These are phyloP conservation scores for Colletotrichum aenigma DNA, from an alignment of 2,329 filamentous ascomycete species.

Conservation along the genomic window DNA sequence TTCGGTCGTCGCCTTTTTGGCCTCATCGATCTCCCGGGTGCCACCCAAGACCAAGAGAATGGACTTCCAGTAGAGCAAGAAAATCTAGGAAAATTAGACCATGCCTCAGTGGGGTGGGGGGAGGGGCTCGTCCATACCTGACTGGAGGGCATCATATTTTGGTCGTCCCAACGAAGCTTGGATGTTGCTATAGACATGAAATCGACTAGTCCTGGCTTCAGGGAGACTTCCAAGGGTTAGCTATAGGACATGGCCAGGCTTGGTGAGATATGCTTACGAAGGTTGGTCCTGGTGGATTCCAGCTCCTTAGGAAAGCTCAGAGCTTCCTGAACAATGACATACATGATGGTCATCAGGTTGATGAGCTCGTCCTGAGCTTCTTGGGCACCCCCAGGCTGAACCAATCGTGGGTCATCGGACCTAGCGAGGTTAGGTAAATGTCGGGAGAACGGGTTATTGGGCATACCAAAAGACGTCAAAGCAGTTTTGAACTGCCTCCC, in stretches of 20 bases:
- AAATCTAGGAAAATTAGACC: conserved; percentile 55
- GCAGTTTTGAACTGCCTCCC: conserved; percentile 51
- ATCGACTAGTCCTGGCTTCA: conserved; percentile 72
- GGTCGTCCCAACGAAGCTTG: conserved; percentile 76
- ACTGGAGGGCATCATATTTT: conserved; percentile 63
- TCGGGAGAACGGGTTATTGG: neutral
- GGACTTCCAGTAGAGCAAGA: conserved; percentile 91
- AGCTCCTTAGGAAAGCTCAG: conserved; percentile 57
- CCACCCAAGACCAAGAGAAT: conserved; percentile 87
- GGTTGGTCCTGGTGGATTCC: conserved; percentile 47
- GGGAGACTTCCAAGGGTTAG: conserved; percentile 44
- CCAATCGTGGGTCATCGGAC: conserved; percentile 50
- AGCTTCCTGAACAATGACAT: conserved; percentile 61
- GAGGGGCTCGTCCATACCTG: conserved; percentile 50
- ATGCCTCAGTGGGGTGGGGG: neutral
- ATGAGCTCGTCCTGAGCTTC: conserved; percentile 64
- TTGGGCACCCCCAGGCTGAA: conserved; percentile 43
- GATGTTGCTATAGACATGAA: conserved; percentile 74
- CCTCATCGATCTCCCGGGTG: conserved; percentile 70
- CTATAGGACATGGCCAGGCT: conserved; percentile 7
- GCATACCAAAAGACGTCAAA: conserved; percentile 60
- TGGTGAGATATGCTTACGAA: conserved; percentile 46
- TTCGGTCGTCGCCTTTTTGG: conserved; percentile 76
- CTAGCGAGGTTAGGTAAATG: conserved; percentile 39
- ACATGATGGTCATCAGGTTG: conserved; percentile 68